Base-by-base conservation (phyloP, 352 stramenopile genomes). In the Salisapilia sapeloensis region DNA sequence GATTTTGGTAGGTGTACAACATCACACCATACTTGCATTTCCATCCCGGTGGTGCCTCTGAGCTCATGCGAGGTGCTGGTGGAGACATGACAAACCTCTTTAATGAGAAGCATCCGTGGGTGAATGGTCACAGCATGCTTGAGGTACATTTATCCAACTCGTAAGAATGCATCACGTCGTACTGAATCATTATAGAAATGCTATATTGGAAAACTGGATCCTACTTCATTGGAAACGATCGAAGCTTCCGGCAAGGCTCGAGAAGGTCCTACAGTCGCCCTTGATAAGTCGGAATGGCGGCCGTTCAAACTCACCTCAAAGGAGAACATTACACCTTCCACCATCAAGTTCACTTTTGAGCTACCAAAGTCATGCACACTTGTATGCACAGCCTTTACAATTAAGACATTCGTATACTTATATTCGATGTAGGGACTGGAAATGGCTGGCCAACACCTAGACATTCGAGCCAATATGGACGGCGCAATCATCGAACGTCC, bases 1-100 rank as follows among this genome's bases (percentile, higher is more conserved):
- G 20, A 17, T 42, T 13, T 5, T 3, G 30, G 19, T 35, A 57
- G 34, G 61, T 90, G 31, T 91, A 98, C 61, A 97, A 98, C 64
- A 70, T 98, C 34, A 94, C 85, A 22, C 76, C 89, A 6, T 99
- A 98, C 67, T 56, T 98, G 33, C 65, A 78, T 36, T 99, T 97
- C 60, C 95, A 99, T 61, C 95, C 95, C 2, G 94, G 95, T n/a
- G 95, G 95, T 17, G 46, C 92, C 28, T 50, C 64, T 14, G 93
- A 97, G 52, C 60, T 99, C 13, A 74, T 97, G 48, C 56, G 80
- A 33, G 58, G 56, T 11, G 86, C 81, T 7, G 94, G 93, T n/a
- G 80, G 65, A 12, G 93, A 98, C 66, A 94, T 69, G 38, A 97
- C 92, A 2, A 64, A 63, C 18, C 53, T 98, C 5, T 99, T 98